Evolutionary conservation across 73 alveolate genomes (phyloP).

Genomic region (Paramecium sexaurelia): DNA sequence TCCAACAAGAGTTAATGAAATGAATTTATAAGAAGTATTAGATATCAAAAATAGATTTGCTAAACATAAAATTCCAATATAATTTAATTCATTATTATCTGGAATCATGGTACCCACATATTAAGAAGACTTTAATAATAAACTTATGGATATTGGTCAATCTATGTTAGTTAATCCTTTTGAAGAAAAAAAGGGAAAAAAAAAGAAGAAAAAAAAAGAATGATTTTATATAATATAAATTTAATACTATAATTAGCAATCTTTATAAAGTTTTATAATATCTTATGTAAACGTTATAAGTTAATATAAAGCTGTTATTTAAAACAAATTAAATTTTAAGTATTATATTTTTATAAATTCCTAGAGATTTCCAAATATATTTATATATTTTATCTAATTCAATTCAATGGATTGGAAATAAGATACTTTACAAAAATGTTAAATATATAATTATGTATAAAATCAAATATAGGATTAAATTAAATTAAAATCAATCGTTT

Average conservation of each 20-base stretch:
- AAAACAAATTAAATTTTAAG: too few relatives aligned
- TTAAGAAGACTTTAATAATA: neutral
- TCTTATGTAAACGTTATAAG: neutral
- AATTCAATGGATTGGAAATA: too few relatives aligned
- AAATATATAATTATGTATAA: too few relatives aligned
- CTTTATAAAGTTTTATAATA: too few relatives aligned
- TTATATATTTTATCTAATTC: too few relatives aligned
- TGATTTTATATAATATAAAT: neutral
- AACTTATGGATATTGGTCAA: neutral
- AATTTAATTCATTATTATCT: neutral
- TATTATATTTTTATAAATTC: too few relatives aligned
- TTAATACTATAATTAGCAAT: neutral
- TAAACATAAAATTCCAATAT: constrained; percentile 25
- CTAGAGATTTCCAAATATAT: too few relatives aligned
- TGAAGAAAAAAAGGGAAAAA: neutral
- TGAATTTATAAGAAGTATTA: neutral
- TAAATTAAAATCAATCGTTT: neutral
- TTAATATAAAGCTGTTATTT: too few relatives aligned
- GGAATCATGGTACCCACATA: constrained; percentile 35
- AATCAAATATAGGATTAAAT: too few relatives aligned
- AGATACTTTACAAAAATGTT: too few relatives aligned
- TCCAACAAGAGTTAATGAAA: constrained; percentile 8
- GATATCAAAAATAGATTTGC: constrained; percentile 55
- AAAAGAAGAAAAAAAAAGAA: neutral
- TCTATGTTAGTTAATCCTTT: constrained; percentile 24